Base-by-base conservation (phyloP, 2,329 filamentous ascomycete genomes). In the Phyllosticta ampelicida region DNA sequence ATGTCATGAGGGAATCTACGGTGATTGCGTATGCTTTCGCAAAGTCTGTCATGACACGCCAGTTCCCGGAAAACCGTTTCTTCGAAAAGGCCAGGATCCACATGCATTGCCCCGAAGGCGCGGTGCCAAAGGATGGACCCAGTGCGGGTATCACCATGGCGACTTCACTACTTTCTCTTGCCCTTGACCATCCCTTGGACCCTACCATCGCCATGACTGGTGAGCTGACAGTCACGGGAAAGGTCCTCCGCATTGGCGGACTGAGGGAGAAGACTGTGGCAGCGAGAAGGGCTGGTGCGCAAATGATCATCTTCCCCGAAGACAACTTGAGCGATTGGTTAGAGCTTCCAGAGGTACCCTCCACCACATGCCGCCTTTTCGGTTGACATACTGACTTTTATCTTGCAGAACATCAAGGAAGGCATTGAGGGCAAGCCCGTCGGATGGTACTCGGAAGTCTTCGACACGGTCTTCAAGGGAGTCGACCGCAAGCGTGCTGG, bases 251-350 rank as follows among this genome's bases (percentile, higher is more conserved):
- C 62, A 99, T 99, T 70, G 94, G 94, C 54, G 94, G 94, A 0
- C 75, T 99, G 65, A 80, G 94, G 52, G 94, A 99, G 77, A 99
- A 99, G 85, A 96, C 94, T 6, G 92, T 99, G 48, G 94, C 94
- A 28, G 95, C 94, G 60, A 83, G 91, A 68, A 81, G 94, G 63
- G 94, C 94, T 20, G 94, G 95, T 57, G 95, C 90, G 67, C 94
- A 87, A 73, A 95, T 85, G 73, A 86, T 99, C 65, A 86, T 99
- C 62, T 99, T 99, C 80, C 94, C 94, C 23, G 83, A 85, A 65
- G 95, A 99, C 75, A 96, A 96, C 74, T 84, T 88, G 80, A 94
- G 89, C 59, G 94, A 99, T 78, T 99, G 94, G 95, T 77, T 96
- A 55, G 94, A 99, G 74, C 79, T 99, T 65, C 94, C 95, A 57